Conservation (phyloP, 441 rosid genomes). For the Syzygium malaccense region DNA sequence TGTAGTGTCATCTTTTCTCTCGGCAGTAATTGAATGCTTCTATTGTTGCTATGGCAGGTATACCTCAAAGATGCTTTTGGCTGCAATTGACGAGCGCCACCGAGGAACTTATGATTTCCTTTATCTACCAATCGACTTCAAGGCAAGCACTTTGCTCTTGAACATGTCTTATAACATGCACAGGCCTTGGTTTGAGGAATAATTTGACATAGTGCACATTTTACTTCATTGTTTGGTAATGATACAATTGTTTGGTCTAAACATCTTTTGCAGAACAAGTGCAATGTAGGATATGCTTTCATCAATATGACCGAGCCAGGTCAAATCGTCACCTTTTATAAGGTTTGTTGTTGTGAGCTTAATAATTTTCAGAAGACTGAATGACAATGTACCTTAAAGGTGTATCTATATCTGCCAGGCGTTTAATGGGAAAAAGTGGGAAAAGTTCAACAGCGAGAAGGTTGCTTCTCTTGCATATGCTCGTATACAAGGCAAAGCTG, state of each 20-base stretch:
- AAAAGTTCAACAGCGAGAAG: slow-evolving; percentile 77
- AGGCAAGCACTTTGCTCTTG: slow-evolving; percentile 31
- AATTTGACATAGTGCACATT: neutral
- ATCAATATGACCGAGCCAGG: slow-evolving; percentile 43
- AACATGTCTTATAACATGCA: neutral
- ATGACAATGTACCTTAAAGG: neutral
- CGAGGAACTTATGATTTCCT: slow-evolving; percentile 71
- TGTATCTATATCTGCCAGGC: slow-evolving; percentile 35
- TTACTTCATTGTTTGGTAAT: neutral
- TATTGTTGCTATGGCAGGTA: slow-evolving; percentile 36
- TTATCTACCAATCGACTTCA: slow-evolving; percentile 74
- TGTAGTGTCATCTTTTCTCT: neutral
- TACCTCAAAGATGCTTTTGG: slow-evolving; percentile 77
- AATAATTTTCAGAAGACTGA: neutral
- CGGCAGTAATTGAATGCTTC: neutral
- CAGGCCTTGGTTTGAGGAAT: neutral
- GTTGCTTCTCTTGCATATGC: slow-evolving; percentile 75
- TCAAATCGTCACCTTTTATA: slow-evolving; percentile 34
- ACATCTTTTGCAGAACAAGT: slow-evolving; percentile 28
- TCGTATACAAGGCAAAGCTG: slow-evolving; percentile 69
- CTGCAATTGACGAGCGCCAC: slow-evolving; percentile 71
- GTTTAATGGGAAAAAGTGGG: slow-evolving; percentile 75
- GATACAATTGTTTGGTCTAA: neutral
- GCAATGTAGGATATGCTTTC: slow-evolving; percentile 47
- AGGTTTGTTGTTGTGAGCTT: slow-evolving; percentile 18